These are phyloP conservation scores for Platanthera guangdongensis DNA, from an alignment of 106 monocot species.

Conservation along the genomic window DNA sequence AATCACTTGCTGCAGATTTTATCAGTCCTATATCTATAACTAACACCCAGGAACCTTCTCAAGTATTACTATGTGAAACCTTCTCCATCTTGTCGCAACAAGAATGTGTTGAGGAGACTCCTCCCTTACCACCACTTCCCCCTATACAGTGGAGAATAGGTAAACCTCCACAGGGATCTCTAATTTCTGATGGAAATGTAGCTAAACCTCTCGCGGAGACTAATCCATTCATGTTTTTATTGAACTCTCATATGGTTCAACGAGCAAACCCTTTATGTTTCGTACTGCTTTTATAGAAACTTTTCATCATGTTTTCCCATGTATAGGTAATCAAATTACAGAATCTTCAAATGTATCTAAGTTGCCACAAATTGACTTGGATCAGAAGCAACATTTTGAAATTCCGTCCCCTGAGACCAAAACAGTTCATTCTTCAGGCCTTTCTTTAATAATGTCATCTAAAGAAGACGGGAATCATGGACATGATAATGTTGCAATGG, in stretches of 20 bases:
- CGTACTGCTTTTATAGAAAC: not conserved
- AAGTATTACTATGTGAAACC: not conserved
- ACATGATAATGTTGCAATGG: not conserved
- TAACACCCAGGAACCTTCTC: not conserved
- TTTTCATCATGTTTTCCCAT: slow-evolving; percentile 4
- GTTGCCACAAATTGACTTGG: slow-evolving; percentile 23
- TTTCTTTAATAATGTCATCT: slow-evolving; percentile 4
- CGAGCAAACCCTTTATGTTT: slow-evolving; percentile 9
- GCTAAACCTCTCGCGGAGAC: not conserved
- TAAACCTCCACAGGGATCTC: slow-evolving; percentile 35
- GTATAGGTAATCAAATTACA: slow-evolving; percentile 9
- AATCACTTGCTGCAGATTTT: not conserved
- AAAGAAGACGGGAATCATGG: slow-evolving; percentile 15
- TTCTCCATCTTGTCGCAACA: slow-evolving; percentile 11
- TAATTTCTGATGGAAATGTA: slow-evolving; percentile 11
- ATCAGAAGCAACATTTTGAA: slow-evolving; percentile 4
- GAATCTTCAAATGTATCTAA: slow-evolving; percentile 21
- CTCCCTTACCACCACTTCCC: slow-evolving; percentile 82
- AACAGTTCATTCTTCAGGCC: slow-evolving; percentile 5
- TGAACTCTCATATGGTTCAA: not conserved
- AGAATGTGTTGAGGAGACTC: slow-evolving; percentile 34
- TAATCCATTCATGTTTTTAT: slow-evolving; percentile 1
- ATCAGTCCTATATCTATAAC: not conserved
- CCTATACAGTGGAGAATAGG: slow-evolving; percentile 85
- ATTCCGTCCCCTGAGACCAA: not conserved